Evolutionary conservation across 2,329 filamentous ascomycete genomes (phyloP), one percentile per base, ranked within the genome.

Genomic region (Cladophialophora exuberans): DNA sequence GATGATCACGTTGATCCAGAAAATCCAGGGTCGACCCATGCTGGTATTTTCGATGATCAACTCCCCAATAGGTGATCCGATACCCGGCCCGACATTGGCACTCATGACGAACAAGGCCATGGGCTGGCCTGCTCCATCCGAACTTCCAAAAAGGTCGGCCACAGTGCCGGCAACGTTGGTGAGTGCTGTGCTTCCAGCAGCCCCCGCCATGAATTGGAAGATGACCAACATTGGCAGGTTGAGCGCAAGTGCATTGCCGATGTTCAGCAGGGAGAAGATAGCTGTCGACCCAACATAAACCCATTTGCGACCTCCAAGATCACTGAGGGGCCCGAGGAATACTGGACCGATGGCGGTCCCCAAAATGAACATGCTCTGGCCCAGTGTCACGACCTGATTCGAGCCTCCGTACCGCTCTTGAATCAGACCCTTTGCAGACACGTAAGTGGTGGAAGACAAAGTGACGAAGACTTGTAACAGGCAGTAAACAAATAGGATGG

Each of bases 241-340:
- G 41, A 66, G 52, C 33, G 70, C 67, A 56, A 70, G 51, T n/a
- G 70, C 69, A 6, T 63, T 69, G 42, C 70, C 70, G 42, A 72
- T 67, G 58, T 72, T 71, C 46, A 72, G 58, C 35, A 72, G 53
- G 36, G 68, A 68, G 53, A 70, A 72, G 36, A 68, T 20, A 26
- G 62, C 61, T 47, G 71, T 70, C 17, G 69, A 69, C 3, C 52
- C 68, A 23, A 75, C 73, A 48, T 76, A 75, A 36, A 75, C 67
- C 73, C 72, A 75, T 69, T 75, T 76, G 5, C 72, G 70, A 25
- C 73, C 73, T 42, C 70, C 70, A 50, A 76, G 70, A 55, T 75
- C 73, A 50, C 70, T 72, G 43, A 75, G 62, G 42, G 72, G 72
- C 9, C 57, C 73, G 41, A 75, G 59, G 52, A 75, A 75, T n/a